phyloP scores from a whole-genome alignment of 108 stramenopile genomes.

The Hondaea fermentalgiana region DNA sequence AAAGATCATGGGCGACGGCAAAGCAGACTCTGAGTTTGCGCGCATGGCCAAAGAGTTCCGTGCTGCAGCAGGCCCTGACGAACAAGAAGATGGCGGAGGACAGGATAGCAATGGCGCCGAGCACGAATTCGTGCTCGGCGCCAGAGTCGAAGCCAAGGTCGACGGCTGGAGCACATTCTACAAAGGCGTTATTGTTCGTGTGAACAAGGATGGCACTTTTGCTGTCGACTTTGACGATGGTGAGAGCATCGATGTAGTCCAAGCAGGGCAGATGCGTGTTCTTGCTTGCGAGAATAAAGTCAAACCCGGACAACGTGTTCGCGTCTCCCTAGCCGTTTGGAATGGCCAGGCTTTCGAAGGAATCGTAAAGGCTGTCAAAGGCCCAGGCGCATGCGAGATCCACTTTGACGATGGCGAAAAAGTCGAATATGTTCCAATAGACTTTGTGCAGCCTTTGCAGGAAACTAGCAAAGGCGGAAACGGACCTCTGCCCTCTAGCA shows the following conservation, averaged over 20 bases:
- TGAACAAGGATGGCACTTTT: neutral
- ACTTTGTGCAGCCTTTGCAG: neutral
- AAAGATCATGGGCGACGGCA: too few species aligned
- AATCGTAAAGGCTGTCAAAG: neutral
- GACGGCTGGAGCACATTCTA: neutral
- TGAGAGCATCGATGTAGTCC: neutral
- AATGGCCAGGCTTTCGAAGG: neutral
- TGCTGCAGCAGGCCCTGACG: too few species aligned
- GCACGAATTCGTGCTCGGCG: neutral
- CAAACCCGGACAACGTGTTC: neutral
- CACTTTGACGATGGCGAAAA: constrained; percentile 7
- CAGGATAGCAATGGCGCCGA: neutral
- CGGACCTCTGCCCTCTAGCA: neutral
- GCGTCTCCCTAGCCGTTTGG: neutral
- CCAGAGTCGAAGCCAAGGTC: neutral
- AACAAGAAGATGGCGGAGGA: too few species aligned
- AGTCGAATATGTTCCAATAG: neutral
- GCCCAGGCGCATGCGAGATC: neutral
- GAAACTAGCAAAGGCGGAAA: neutral
- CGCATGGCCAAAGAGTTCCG: too few species aligned
- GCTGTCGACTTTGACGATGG: neutral
- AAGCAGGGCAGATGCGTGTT: neutral
- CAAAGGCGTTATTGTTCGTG: neutral
- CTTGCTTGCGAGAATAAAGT: neutral
- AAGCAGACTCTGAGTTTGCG: too few species aligned